Conservation (phyloP, 495 filamentous ascomycete species). For the Aspergillus steynii region DNA sequence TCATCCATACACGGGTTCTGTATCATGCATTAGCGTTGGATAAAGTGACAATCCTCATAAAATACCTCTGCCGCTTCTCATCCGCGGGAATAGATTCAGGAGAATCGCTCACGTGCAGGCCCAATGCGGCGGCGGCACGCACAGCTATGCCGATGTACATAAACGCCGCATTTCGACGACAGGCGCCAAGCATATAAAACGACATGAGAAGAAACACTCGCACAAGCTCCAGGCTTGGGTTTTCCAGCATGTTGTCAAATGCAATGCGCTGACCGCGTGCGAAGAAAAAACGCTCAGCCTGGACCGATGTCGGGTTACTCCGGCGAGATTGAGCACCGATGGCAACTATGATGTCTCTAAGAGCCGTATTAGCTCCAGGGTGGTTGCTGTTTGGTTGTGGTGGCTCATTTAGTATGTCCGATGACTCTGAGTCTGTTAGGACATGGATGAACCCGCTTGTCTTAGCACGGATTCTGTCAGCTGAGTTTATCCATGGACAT, state of each 20-base stretch:
- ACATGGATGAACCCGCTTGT: conserved; percentile 37
- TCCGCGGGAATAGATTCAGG: conserved; percentile 12
- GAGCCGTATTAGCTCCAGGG: conserved; percentile 26
- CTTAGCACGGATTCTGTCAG: conserved; percentile 10
- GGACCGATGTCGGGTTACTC: conserved; percentile 21
- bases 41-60: not conserved
- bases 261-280: conserved; percentile 38
- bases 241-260: conserved; percentile 39
- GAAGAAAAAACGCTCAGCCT: conserved; percentile 37
- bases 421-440: conserved; percentile 20
- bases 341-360: conserved; percentile 41
- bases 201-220: conserved; percentile 44
- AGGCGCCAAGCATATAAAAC: conserved; percentile 50
- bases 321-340: conserved; percentile 43
- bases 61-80: conserved; percentile 29
- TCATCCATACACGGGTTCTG: conserved; percentile 44
- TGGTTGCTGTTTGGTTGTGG: conserved; percentile 16
- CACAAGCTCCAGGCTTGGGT: conserved; percentile 42
- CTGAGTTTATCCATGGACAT: not conserved
- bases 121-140: conserved; percentile 43
- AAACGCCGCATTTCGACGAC: conserved; percentile 48
- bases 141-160: conserved; percentile 50
- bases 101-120: conserved; percentile 33
- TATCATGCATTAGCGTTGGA: conserved; percentile 1
- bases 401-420: conserved; percentile 10